Percentiles rank a stretch among this genome's conserved stretches.
phyloP scores from a whole-genome alignment of 176 grass and related monocot species.

The Pontederia paniculata region DNA sequence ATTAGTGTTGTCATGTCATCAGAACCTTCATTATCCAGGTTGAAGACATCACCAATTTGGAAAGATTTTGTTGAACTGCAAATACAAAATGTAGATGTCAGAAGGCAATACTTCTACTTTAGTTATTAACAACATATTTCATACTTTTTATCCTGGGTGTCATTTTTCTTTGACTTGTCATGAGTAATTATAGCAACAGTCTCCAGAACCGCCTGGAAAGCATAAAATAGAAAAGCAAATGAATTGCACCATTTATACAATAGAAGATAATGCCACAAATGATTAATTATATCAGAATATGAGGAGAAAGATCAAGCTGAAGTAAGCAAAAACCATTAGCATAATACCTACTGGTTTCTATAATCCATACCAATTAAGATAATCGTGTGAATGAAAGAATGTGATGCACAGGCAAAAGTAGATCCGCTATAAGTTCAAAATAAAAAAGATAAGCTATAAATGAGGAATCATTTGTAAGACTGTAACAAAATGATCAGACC shows the following conservation, averaged over 20 bases:
- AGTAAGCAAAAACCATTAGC: no score
- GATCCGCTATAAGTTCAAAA: no score
- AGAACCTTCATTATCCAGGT: conserved; percentile 67
- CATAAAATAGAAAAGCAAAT: conserved; percentile 16
- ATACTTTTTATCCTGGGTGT: conserved; percentile 67
- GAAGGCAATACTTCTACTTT: conserved; percentile 5
- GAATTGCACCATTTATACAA: not conserved
- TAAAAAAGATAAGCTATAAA: no score
- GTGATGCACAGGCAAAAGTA: no score
- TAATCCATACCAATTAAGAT: no score
- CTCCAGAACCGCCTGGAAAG: conserved; percentile 85
- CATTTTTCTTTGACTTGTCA: conserved; percentile 93
- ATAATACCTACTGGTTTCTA: no score
- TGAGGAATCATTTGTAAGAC: no score
- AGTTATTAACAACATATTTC: conserved; percentile 14
- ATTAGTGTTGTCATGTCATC: conserved; percentile 94
- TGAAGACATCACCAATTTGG: conserved; percentile 95
- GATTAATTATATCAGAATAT: not conserved
- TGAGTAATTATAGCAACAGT: conserved; percentile 93
- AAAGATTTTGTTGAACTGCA: conserved; percentile 79
- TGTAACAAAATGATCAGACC: no score
- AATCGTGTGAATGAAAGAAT: no score
- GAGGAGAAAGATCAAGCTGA: not conserved
- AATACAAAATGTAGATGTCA: not conserved
- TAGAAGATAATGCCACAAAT: no score